A percentile compares a stretch with the other conserved stretches of the same genome.
phyloP scores from a whole-genome alignment of 1,284 basidiomycete genomes.

The Leccinum insolens region DNA sequence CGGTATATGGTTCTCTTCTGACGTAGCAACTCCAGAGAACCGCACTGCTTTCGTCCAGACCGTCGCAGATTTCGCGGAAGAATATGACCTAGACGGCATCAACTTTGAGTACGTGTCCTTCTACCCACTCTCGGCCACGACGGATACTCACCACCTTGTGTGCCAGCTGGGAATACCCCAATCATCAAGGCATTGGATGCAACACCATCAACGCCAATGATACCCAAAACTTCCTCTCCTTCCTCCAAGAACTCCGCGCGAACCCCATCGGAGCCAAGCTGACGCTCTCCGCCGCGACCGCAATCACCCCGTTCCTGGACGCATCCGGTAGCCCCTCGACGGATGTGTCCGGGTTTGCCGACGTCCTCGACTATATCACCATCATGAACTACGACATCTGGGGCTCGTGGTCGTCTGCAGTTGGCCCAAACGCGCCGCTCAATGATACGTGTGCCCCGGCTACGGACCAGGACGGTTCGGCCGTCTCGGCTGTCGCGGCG shows the following conservation, averaged over 20 bases:
- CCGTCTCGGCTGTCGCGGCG: constrained; percentile 55
- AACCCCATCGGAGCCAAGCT: constrained; percentile 42
- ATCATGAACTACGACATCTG: constrained; percentile 80
- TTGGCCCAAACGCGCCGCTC: constrained; percentile 72
- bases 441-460: constrained; percentile 59
- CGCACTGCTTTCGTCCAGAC: constrained; percentile 64
- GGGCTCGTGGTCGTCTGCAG: constrained; percentile 49
- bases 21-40: constrained; percentile 32
- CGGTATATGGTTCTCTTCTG: neutral
- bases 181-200: constrained; percentile 43
- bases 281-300: constrained; percentile 62
- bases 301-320: constrained; percentile 58
- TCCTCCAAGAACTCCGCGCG: constrained; percentile 48
- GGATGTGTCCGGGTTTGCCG: constrained; percentile 49
- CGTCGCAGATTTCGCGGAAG: constrained; percentile 45
- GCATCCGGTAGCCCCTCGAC: constrained; percentile 51
- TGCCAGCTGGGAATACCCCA: constrained; percentile 55
- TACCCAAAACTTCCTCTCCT: constrained; percentile 45
- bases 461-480: constrained; percentile 61
- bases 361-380: constrained; percentile 62
- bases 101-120: constrained; percentile 23
- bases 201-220: constrained; percentile 48
- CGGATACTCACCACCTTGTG: constrained; percentile 7
- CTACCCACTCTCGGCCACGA: neutral
- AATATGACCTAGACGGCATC: constrained; percentile 43